Evolutionary conservation across 164 flowering plant species (phyloP).

Genomic region (Umbellularia californica): DNA sequence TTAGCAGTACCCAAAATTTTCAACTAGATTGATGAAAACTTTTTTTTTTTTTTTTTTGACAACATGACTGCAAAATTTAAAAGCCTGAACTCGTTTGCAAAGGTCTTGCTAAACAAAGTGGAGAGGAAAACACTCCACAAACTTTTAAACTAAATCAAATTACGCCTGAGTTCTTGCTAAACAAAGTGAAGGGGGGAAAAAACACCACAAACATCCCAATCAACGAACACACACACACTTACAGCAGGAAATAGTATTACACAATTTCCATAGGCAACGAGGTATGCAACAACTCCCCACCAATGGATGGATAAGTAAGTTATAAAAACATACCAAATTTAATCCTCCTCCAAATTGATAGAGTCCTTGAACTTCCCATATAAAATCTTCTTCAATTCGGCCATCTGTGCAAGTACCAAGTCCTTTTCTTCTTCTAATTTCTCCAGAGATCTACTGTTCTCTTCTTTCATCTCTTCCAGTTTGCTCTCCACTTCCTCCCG

Average conservation of each 20-base stretch:
- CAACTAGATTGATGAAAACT: too few species aligned
- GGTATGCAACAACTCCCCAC: background rate
- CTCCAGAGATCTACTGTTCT: constrained; percentile 51
- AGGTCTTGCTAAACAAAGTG: too few species aligned
- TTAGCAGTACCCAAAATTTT: too few species aligned
- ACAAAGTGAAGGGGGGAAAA: too few species aligned
- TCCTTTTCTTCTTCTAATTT: constrained; percentile 84
- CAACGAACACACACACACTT: too few species aligned
- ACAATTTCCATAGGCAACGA: background rate
- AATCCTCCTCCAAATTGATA: constrained; percentile 94
- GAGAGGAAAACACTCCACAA: too few species aligned
- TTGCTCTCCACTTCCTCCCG: constrained; percentile 80
- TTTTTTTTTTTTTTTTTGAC: background rate
- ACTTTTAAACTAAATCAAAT: too few species aligned
- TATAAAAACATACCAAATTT: background rate
- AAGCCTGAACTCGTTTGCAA: too few species aligned
- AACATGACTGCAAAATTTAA: too few species aligned
- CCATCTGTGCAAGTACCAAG: constrained; percentile 73
- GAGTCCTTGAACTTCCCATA: constrained; percentile 93
- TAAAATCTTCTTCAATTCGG: constrained; percentile 74
- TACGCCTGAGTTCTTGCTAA: too few species aligned
- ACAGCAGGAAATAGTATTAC: too few species aligned
- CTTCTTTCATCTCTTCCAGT: constrained; percentile 78
- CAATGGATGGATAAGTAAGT: background rate
- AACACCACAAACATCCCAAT: too few species aligned